Conservation (phyloP, 2,329 filamentous ascomycete genomes). For the Fusarium sp. region DNA sequence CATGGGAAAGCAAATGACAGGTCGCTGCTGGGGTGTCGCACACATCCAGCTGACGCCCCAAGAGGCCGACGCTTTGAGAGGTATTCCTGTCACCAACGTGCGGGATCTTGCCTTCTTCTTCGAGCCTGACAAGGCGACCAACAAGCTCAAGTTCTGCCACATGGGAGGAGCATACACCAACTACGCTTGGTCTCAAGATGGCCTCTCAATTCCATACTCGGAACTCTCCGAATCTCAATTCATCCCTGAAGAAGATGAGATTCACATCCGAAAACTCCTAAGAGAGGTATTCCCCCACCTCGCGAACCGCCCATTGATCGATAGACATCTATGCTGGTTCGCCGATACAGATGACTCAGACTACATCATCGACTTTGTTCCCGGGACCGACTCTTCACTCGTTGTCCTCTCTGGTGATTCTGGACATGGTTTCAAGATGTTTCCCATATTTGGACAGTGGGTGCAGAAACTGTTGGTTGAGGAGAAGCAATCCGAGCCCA, state of each 20-base stretch:
- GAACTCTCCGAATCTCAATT: constrained; percentile 14
- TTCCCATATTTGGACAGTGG: constrained; percentile 25
- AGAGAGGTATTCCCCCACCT: constrained; percentile 17
- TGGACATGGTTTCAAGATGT: constrained; percentile 28
- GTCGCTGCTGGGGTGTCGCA: constrained; percentile 23
- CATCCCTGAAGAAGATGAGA: constrained; percentile 28
- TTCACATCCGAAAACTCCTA: constrained; percentile 15
- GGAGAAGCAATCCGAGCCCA: constrained; percentile 8
- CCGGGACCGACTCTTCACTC: constrained; percentile 15
- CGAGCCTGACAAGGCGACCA: constrained; percentile 17
- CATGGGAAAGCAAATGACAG: constrained; percentile 27
- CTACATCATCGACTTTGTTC: constrained; percentile 29
- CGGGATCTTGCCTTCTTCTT: constrained; percentile 29
- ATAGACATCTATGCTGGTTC: constrained; percentile 27
- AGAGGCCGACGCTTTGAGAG: constrained; percentile 15
- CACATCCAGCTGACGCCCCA: constrained; percentile 26
- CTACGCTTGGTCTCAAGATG: constrained; percentile 25
- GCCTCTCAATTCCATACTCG: constrained; percentile 11
- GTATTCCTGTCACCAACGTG: constrained; percentile 26
- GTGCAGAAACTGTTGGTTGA: constrained; percentile 17
- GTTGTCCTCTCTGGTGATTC: constrained; percentile 17
- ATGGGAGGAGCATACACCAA: constrained; percentile 30
- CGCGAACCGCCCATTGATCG: constrained; percentile 12
- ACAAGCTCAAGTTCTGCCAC: constrained; percentile 31
- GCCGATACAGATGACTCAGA: constrained; percentile 30